Percentiles rank a stretch among this genome's conserved stretches.
phyloP scores from a whole-genome alignment of 495 filamentous ascomycete species.

The Lentithecium fluviatile region DNA sequence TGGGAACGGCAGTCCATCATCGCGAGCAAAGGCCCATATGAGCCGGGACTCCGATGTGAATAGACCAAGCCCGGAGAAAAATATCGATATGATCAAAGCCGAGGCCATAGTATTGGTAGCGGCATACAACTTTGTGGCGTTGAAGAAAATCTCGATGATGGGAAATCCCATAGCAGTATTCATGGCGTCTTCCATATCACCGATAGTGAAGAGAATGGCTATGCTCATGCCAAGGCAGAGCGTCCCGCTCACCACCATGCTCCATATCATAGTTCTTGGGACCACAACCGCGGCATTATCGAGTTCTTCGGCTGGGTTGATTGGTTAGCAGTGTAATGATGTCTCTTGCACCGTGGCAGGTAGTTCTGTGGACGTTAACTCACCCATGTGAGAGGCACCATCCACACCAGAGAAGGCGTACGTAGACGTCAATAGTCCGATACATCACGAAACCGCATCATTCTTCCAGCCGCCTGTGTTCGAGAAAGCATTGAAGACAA shows the following conservation, averaged over 20 bases:
- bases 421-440: conserved; percentile 15
- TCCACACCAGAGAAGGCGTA: conserved; percentile 19
- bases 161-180: conserved; percentile 16
- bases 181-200: conserved; percentile 9
- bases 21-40: conserved; percentile 59
- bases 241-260: conserved; percentile 30
- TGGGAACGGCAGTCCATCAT: conserved; percentile 56
- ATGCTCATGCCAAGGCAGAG: conserved; percentile 30
- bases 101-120: conserved; percentile 14
- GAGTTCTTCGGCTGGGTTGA: conserved; percentile 30
- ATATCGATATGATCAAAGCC: conserved; percentile 9
- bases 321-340: too few species aligned
- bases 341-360: too few species aligned
- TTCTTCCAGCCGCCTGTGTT: conserved; percentile 38
- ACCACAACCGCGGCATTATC: conserved; percentile 28
- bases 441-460: conserved; percentile 15
- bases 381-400: conserved; percentile 16
- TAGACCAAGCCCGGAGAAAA: too few species aligned
- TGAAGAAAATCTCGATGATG: conserved; percentile 32
- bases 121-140: conserved; percentile 7
- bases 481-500: conserved; percentile 14
- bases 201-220: conserved; percentile 26
- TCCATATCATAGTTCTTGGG: conserved; percentile 34
- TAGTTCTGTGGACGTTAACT: too few species aligned
- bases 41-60: conserved; percentile 50